These are phyloP conservation scores for Fusarium pseudocircinatum DNA, from an alignment of 2,329 filamentous ascomycete species.

Conservation along the genomic window DNA sequence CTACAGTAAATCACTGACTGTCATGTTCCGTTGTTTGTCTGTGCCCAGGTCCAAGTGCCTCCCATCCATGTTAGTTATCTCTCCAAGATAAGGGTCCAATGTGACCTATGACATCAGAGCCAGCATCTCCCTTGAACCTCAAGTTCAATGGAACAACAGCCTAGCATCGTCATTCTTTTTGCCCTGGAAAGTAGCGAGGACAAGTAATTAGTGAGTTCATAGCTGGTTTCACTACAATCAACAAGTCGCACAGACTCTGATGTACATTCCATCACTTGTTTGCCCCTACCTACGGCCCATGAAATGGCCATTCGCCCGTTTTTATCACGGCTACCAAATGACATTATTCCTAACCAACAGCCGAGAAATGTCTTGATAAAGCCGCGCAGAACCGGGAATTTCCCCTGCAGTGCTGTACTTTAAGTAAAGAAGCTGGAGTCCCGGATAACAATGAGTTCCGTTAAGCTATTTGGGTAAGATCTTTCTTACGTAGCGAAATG, in stretches of 20 bases:
- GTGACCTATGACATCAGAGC: slow-evolving; percentile 6
- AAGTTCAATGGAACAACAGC: background rate
- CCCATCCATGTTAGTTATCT: background rate
- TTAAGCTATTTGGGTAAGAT: background rate
- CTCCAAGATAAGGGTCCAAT: background rate
- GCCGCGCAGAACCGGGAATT: background rate
- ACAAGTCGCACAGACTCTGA: background rate
- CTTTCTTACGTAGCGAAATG: background rate
- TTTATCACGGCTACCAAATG: background rate
- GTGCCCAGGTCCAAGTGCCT: slow-evolving; percentile 8
- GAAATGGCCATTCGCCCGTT: background rate
- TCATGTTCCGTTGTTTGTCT: background rate
- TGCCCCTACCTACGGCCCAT: background rate
- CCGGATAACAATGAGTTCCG: background rate
- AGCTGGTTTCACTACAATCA: background rate
- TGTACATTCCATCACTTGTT: background rate
- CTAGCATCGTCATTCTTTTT: background rate
- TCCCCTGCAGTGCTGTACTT: too few species aligned
- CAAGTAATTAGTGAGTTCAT: background rate
- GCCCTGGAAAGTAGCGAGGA: background rate
- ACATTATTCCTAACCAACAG: background rate
- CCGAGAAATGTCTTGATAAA: background rate
- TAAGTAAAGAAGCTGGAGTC: background rate
- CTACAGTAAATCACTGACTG: background rate
- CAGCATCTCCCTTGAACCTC: background rate